Evolutionary conservation across 495 filamentous ascomycete species (phyloP).

Genomic region (Mytilinidion resinicola): DNA sequence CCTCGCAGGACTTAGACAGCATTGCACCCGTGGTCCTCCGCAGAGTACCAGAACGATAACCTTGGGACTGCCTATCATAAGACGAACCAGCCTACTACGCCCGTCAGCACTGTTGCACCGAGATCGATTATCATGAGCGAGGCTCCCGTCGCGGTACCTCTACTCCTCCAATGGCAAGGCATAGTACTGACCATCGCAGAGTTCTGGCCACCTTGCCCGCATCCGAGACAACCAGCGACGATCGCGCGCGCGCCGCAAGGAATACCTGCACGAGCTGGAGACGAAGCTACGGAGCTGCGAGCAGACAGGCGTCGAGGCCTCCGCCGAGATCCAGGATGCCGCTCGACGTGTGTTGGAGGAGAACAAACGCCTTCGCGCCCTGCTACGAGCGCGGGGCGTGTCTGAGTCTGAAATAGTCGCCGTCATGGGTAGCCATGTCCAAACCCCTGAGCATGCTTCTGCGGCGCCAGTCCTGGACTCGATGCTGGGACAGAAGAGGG

Average conservation of each 20-base stretch:
- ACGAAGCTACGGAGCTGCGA: conserved; percentile 55
- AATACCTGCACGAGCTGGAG: conserved; percentile 68
- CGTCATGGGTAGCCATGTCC: conserved; percentile 7
- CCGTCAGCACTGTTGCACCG: neutral
- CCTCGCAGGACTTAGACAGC: no score
- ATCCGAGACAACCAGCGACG: conserved; percentile 78
- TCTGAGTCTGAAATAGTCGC: conserved; percentile 41
- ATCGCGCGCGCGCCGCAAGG: conserved; percentile 67
- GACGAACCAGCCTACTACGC: conserved; percentile 6
- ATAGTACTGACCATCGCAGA: conserved; percentile 18
- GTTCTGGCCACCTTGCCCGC: conserved; percentile 44
- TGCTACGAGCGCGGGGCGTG: conserved; percentile 44
- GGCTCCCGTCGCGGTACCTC: conserved; percentile 8
- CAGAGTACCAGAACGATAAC: no score
- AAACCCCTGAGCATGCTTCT: conserved; percentile 18
- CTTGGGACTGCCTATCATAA: neutral
- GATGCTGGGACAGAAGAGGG: conserved; percentile 23
- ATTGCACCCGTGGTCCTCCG: no score
- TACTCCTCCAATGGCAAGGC: neutral
- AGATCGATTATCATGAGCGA: conserved; percentile 16
- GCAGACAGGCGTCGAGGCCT: conserved; percentile 50
- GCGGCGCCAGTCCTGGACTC: conserved; percentile 16
- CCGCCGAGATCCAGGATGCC: conserved; percentile 55
- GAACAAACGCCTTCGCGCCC: conserved; percentile 50
- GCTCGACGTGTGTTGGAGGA: conserved; percentile 58